Evolutionary conservation across 352 stramenopile genomes (phyloP).

Genomic region (Globisporangium alternatum): DNA sequence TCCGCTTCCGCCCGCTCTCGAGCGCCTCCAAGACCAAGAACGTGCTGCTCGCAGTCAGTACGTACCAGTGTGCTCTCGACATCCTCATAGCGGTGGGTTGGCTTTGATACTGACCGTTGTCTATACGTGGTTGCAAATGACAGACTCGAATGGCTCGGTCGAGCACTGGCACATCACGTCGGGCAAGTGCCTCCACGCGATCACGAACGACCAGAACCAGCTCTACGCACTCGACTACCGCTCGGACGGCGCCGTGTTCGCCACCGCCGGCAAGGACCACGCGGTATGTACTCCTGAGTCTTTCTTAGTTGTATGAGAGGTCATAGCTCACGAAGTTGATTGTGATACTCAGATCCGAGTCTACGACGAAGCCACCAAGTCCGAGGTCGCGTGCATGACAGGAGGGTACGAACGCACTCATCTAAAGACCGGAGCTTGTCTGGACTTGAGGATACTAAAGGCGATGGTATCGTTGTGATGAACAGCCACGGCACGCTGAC

Average conservation of each 20-base stretch:
- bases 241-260: constrained; percentile 81
- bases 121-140: too few species aligned
- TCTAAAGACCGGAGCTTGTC: not conserved
- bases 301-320: not conserved
- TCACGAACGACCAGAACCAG: constrained; percentile 86
- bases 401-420: constrained; percentile 28
- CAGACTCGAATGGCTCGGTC: constrained; percentile 85
- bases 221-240: constrained; percentile 90
- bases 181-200: constrained; percentile 89
- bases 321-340: not conserved
- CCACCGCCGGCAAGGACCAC: constrained; percentile 86
- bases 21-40: constrained; percentile 90
- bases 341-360: constrained; percentile 47
- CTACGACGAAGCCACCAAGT: constrained; percentile 89
- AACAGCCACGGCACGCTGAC: constrained; percentile 51
- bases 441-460: not conserved
- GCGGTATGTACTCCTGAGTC: constrained; percentile 30
- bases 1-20: constrained; percentile 78
- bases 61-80: constrained; percentile 15
- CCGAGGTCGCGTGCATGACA: constrained; percentile 66
- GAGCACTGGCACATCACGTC: constrained; percentile 93
- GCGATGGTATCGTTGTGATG: not conserved
- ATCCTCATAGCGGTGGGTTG: not conserved
- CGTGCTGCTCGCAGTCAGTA: constrained; percentile 87
- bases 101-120: not conserved